Conservation (phyloP, 768 basidiomycete species). For the Lanmaoa pseudosensibilis region DNA sequence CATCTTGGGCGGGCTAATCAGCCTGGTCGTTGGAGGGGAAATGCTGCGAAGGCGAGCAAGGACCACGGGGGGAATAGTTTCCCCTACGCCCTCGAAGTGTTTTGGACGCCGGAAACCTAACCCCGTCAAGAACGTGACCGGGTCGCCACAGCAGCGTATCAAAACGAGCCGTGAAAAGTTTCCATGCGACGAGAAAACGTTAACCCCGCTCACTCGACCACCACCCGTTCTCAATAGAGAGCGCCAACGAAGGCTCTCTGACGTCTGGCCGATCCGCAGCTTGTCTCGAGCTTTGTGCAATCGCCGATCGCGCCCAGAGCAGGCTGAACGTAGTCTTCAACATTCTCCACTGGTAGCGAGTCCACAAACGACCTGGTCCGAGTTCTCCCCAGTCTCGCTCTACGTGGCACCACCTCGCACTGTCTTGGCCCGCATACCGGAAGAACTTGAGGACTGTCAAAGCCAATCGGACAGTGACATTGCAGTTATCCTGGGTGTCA, state of each 20-base stretch:
- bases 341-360: not conserved
- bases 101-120: slow-evolving; percentile 8
- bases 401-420: slow-evolving; percentile 23
- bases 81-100: not conserved
- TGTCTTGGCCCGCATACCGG: slow-evolving; percentile 29
- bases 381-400: slow-evolving; percentile 22
- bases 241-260: slow-evolving; percentile 14
- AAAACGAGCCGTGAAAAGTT: slow-evolving; percentile 3
- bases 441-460: slow-evolving; percentile 27
- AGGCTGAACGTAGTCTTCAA: not conserved
- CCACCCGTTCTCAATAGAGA: slow-evolving; percentile 10
- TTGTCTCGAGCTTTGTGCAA: slow-evolving; percentile 14
- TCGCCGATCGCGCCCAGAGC: slow-evolving; percentile 8
- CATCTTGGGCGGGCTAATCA: slow-evolving; percentile 28
- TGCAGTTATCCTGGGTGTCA: slow-evolving; percentile 9
- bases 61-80: not conserved
- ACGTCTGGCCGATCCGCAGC: slow-evolving; percentile 23
- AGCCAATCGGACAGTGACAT: slow-evolving; percentile 22
- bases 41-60: slow-evolving; percentile 23
- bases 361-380: slow-evolving; percentile 33
- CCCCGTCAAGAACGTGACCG: not conserved
- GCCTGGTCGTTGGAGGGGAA: slow-evolving; percentile 29
- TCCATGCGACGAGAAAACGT: slow-evolving; percentile 15
- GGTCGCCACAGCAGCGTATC: not conserved
- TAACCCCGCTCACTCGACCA: slow-evolving; percentile 16